A percentile compares a stretch with the other conserved stretches of the same genome.
phyloP scores from a whole-genome alignment of 2,329 filamentous ascomycete genomes.

The Lachnellula suecica region DNA sequence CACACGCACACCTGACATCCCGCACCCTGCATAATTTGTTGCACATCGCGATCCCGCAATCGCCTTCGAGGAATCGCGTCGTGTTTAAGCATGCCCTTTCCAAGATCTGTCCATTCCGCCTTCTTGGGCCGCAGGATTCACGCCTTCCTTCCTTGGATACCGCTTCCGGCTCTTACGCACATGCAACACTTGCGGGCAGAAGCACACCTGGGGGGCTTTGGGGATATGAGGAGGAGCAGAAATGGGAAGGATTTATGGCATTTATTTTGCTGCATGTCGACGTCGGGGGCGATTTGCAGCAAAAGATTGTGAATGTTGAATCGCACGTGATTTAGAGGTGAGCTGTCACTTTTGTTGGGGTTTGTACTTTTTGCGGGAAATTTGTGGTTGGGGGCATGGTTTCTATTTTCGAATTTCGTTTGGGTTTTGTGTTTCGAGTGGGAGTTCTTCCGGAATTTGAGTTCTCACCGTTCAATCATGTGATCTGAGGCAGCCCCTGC shows the following conservation, averaged over 20 bases:
- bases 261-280: background rate
- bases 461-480: too few relatives aligned
- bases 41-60: background rate
- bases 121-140: background rate
- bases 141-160: too few relatives aligned
- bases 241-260: background rate
- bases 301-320: background rate
- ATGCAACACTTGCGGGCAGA: background rate
- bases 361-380: background rate
- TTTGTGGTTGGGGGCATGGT: background rate
- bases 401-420: background rate
- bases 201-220: background rate
- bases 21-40: constrained; percentile 1
- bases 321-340: background rate
- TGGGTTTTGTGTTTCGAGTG: background rate
- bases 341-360: background rate
- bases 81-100: background rate
- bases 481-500: too few relatives aligned
- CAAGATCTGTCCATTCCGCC: background rate
- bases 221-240: background rate
- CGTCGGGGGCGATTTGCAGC: background rate
- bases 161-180: background rate
- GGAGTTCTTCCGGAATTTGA: too few relatives aligned
- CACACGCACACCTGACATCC: background rate
- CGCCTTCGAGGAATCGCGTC: background rate